Base-by-base conservation (phyloP, 2,329 filamentous ascomycete species). In the Neonectria punicea region DNA sequence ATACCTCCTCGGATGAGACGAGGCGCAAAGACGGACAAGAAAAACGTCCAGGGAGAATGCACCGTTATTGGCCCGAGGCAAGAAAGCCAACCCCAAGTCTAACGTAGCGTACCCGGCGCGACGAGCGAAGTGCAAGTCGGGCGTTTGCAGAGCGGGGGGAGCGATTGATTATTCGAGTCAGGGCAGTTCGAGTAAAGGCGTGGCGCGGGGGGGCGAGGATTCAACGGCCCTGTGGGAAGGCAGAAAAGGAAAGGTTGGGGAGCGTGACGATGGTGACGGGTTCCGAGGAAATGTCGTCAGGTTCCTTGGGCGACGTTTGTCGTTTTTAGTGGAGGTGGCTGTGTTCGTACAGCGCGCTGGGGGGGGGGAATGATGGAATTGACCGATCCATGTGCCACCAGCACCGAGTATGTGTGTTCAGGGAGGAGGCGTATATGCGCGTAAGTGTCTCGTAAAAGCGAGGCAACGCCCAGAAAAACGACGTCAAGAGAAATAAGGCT, bases 131-230 rank as follows among this genome's bases (percentile, higher is more conserved):
- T 63, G 43, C 55, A 63, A 54, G 55, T 63, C 61, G 61, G 44
- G 25, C 46, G 57, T 53, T 60, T 60, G 25, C 56, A 36, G 47
- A 30, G 28, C 47, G 16, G 36, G 41, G 58, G 51, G 59, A 65
- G 65, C 30, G 36, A 50, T 64, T 69, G 69, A 72, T 67, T 68
- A n/a, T 50, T 51, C 70, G 63, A 66, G 59, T 71, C 63, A 71
- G 70, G 71, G 70, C 70, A 72, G 67, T 73, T 25, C 60, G 63
- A 70, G 7, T n/a, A n/a, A 41, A 67, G 56, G 62, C 56, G 67
- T 65, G 50, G 58, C 63, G 39, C 20, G 20, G 20, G 20, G 20
- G 20, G 20, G 20, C 20, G 20, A 22, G 20, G 20, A 63, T 47
- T 49, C 46, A 54, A 20, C 47, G 28, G 10, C 47, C 16, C 22